A percentile compares a stretch with the other conserved stretches of the same genome.
These are phyloP conservation scores for Oryza meridionalis DNA, from an alignment of 176 grass and related monocot genomes.

Conservation along the genomic window DNA sequence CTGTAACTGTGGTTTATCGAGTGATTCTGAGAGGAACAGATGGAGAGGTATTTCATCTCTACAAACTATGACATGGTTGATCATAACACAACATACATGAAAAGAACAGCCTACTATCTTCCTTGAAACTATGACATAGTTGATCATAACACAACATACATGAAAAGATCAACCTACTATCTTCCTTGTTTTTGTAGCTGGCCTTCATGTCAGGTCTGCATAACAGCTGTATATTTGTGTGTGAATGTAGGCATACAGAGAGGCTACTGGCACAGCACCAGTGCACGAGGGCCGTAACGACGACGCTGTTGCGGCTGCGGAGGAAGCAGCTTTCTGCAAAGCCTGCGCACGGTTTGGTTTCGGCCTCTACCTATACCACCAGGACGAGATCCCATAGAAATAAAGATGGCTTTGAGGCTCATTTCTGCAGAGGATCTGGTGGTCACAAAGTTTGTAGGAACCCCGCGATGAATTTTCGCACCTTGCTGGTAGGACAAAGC, in stretches of 20 bases:
- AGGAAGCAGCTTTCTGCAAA: constrained; percentile 88
- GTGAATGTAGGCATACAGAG: constrained; percentile 69
- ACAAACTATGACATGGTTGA: not conserved
- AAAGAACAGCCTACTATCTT: not conserved
- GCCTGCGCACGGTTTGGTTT: constrained; percentile 89
- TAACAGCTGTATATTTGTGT: not conserved
- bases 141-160: not conserved
- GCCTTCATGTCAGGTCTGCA: not conserved
- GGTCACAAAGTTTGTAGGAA: constrained; percentile 1
- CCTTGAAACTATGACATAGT: not conserved
- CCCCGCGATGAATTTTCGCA: constrained; percentile 12
- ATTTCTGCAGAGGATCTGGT: not conserved
- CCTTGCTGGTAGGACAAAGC: constrained; percentile 5
- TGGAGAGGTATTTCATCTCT: constrained; percentile 69
- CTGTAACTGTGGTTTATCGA: constrained; percentile 87
- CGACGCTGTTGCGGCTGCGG: constrained; percentile 68
- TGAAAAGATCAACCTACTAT: not conserved
- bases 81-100: not conserved
- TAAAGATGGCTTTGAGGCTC: not conserved
- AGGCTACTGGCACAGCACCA: constrained; percentile 69
- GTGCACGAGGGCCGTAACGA: constrained; percentile 60
- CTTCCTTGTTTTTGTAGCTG: not conserved
- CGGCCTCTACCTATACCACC: constrained; percentile 84
- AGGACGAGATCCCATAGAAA: constrained; percentile 52
- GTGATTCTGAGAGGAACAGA: constrained; percentile 84